phyloP scores from a whole-genome alignment of 805 yeast genomes.

The Kodamaea kaohsiungensis region DNA sequence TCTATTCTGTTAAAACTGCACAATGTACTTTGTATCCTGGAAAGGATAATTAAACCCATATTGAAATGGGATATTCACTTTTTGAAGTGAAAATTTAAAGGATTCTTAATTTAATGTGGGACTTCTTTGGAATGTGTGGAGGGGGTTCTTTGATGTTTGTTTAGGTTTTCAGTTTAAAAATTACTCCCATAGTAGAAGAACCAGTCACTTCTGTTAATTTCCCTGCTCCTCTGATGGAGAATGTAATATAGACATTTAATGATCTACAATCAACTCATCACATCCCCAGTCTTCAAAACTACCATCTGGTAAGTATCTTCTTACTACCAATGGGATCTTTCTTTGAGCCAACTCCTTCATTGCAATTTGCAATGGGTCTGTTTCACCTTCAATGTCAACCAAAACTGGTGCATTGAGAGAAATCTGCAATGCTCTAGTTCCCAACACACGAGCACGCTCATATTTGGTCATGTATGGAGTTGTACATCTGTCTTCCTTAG shows the following conservation, averaged over 20 bases:
- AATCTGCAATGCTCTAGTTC: conserved; percentile 96
- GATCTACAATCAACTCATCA: conserved; percentile 92
- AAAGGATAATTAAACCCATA: neutral
- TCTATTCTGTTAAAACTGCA: neutral
- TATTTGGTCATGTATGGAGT: conserved; percentile 99
- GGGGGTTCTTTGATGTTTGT: neutral
- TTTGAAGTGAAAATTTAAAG: neutral
- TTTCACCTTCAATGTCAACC: conserved; percentile 98
- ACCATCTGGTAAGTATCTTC: conserved; percentile 97
- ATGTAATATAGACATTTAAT: conserved; percentile 27
- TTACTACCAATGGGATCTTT: conserved; percentile 91
- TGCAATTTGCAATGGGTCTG: conserved; percentile 97
- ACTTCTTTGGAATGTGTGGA: neutral
- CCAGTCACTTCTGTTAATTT: neutral
- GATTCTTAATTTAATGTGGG: neutral
- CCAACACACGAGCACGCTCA: conserved; percentile 96
- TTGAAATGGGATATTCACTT: neutral
- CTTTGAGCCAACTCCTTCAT: conserved; percentile 94
- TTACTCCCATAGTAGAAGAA: neutral
- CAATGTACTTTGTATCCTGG: neutral
- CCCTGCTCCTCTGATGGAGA: neutral
- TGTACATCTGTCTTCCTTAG: conserved; percentile 85
- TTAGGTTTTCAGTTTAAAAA: neutral
- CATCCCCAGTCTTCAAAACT: conserved; percentile 99
- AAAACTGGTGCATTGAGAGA: conserved; percentile 98